Evolutionary conservation across 495 filamentous ascomycete species (phyloP), one percentile per base, ranked within the genome.

Genomic region (Tuber calosporum): DNA sequence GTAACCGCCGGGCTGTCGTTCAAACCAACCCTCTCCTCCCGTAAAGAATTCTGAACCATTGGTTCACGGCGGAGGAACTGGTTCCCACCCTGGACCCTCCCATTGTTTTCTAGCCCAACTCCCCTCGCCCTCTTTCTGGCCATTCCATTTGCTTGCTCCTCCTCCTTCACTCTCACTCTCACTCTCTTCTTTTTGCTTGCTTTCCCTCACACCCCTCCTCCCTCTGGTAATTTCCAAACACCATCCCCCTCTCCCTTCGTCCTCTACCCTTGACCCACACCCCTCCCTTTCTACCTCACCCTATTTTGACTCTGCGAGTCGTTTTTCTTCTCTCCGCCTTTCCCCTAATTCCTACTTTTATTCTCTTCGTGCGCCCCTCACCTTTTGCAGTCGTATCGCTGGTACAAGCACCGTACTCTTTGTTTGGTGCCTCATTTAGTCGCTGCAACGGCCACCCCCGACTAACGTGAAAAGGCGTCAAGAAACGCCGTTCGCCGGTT

Each of bases 241-340:
- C 48, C 7, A 58, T 22, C 48, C 45, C 43, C 38, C 68, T 62
- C 68, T 58, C 69, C 68, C 66, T 77, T 74, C 73, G 69, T 70
- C 68, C 73, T 77, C 70, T 45, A 66, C n/a, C 71, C 66, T 73
- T 78, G 76, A 42, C 71, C 76, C 74, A 53, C 69, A 20, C 39
- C 69, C 68, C 68, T 62, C 69, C 69, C 68, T 77, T 75, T 68
- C 74, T 73, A 69, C 41, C 68, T 58, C 71, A 58, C 73, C 76
- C 78, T 39, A 70, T 75, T 74, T 66, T 73, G 76, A 68, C 71
- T 80, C 69, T 79, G 72, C 72, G 79, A 79, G 76, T 81, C 77
- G 69, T 72, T 79, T 74, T 76, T 77, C 75, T 69, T 70, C 73
- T 76, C 75, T 75, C 70, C 71, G 71, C 77, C 71, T 67, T 73